phyloP scores from a whole-genome alignment of 306 rosid genomes.

The Vigna mungo region DNA sequence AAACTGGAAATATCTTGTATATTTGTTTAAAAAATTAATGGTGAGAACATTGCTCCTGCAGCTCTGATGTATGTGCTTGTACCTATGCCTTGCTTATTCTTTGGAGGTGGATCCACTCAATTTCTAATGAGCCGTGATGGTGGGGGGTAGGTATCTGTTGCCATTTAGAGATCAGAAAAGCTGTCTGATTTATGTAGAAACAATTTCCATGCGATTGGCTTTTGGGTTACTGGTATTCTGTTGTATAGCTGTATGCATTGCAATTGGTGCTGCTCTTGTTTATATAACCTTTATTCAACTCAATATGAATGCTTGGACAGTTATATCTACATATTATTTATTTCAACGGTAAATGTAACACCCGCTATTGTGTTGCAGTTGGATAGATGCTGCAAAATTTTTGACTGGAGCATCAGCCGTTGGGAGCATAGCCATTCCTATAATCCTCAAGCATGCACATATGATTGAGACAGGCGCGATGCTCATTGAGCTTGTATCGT shows the following conservation, averaged over 20 bases:
- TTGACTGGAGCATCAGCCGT: slow-evolving; percentile 91
- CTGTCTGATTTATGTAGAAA: slow-evolving; percentile 19
- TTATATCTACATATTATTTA: background rate
- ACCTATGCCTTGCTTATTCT: slow-evolving; percentile 98
- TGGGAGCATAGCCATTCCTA: slow-evolving; percentile 95
- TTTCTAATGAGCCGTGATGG: slow-evolving; percentile 77
- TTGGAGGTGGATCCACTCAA: slow-evolving; percentile 93
- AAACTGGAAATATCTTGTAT: slow-evolving; percentile 28
- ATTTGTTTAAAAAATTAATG: slow-evolving; percentile 21
- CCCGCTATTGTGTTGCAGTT: slow-evolving; percentile 58
- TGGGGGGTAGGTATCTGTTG: slow-evolving; percentile 52
- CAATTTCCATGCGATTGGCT: background rate
- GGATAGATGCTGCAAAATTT: slow-evolving; percentile 97
- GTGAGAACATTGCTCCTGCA: slow-evolving; percentile 49
- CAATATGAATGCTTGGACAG: background rate
- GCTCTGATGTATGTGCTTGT: slow-evolving; percentile 93
- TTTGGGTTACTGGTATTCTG: slow-evolving; percentile 19
- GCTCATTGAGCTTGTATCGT: slow-evolving; percentile 92
- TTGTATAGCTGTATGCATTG: slow-evolving; percentile 16
- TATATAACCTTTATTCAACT: slow-evolving; percentile 8
- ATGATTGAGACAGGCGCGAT: slow-evolving; percentile 95
- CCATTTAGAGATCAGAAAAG: slow-evolving; percentile 14
- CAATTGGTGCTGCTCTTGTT: slow-evolving; percentile 8
- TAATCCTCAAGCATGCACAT: slow-evolving; percentile 87
- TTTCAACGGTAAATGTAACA: slow-evolving; percentile 3